Evolutionary conservation across 371 early-diverging fungal species (phyloP), one percentile per base, ranked within the genome.

Genomic region (Rhizopus delemar): DNA sequence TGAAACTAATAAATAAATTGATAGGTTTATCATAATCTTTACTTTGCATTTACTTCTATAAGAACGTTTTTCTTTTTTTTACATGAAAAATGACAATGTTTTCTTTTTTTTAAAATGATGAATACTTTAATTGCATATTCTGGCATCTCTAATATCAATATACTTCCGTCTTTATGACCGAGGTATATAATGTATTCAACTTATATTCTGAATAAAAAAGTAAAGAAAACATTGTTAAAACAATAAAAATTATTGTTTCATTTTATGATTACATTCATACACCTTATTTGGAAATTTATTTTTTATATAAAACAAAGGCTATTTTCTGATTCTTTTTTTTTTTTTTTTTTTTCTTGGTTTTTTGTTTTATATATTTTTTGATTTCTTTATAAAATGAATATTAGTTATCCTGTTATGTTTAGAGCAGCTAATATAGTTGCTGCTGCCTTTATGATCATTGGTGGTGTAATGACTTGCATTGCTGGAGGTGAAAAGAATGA

Each of bases 111-210:
- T 60, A 36, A 22, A 32, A 68, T 64, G 69, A 69, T 69, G 69
- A 69, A 56, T 58, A 22, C 22, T 32, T 41, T 50, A 57, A 55
- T 39, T 61, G 64, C 65, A 60, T 58, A 57, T 69, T 69, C 69
- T 69, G 69, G 69, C 69, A 69, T 64, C 65, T 69, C 69, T 69
- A 69, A 69, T 69, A 69, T 64, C 61, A 69, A 64, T 69, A 39
- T 51, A 16, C 41, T 69, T 69, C 69, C 69, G 69, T 62, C 63
- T 51, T 60, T 22, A 36, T 56, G 61, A 55, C 69, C 69, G 69
- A 69, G 65, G 51, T 49, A 45, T 57, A 68, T 64, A 69, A 69
- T 69, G 69, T 69, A 69, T 64, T 63, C 59, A 69, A 63, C 46
- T 57, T 63, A 16, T 57, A 60, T 68, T 63, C 69, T 69, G 69